Evolutionary conservation across 495 filamentous ascomycete genomes (phyloP).

Genomic region (Lasiosphaeriaceae sp.): DNA sequence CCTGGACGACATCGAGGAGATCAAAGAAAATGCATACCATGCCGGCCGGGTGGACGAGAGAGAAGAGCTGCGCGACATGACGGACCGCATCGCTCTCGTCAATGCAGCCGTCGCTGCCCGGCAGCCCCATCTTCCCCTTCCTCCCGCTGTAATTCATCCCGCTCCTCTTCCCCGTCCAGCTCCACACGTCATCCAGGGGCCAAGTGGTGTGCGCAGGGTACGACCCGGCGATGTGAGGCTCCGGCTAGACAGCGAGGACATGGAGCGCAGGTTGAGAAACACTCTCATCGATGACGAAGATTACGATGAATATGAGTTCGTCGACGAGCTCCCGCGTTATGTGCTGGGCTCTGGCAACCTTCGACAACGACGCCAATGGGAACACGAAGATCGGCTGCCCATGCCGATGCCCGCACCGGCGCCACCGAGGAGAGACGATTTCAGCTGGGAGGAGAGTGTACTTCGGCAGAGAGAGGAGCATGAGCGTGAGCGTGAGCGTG

Average conservation of each 20-base stretch:
- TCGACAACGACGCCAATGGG: no score
- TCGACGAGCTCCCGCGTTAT: no score
- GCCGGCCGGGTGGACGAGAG: constrained; percentile 11
- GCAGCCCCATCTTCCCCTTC: background rate
- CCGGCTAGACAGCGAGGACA: background rate
- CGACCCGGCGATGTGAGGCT: background rate
- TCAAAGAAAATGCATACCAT: constrained; percentile 9
- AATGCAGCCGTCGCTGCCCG: background rate
- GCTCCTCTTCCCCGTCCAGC: background rate
- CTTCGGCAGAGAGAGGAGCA: no score
- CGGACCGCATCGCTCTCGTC: constrained; percentile 7
- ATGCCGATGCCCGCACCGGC: no score
- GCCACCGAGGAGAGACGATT: no score
- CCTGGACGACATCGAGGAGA: constrained; percentile 7
- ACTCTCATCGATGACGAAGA: no score
- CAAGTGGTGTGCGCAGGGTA: background rate
- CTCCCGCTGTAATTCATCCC: background rate
- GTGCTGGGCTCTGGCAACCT: no score
- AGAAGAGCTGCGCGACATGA: constrained; percentile 6
- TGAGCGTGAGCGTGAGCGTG: no score
- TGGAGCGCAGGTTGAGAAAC: background rate
- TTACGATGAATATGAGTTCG: no score
- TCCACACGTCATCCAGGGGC: background rate
- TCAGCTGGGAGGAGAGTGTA: no score
- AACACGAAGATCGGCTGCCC: no score